These are phyloP conservation scores for Ilex aquifolium DNA, from an alignment of 257 asterid species.

Conservation along the genomic window DNA sequence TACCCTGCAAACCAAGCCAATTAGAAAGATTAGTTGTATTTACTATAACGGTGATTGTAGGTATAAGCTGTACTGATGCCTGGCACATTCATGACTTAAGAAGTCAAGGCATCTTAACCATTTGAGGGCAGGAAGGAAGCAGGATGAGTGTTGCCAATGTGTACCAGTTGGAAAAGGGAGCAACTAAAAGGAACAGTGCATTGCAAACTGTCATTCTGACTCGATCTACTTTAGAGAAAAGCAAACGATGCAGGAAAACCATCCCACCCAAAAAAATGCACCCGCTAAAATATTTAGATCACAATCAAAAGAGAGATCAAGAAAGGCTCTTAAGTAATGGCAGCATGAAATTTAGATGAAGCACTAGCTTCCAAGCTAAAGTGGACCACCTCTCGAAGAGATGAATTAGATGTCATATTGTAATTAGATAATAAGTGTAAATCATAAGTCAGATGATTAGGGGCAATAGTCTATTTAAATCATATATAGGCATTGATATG, in stretches of 20 bases:
- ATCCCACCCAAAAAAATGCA: too few relatives aligned
- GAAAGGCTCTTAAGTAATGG: neutral
- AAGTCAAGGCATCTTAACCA: neutral
- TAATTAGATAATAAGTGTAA: too few relatives aligned
- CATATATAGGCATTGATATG: too few relatives aligned
- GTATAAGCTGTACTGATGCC: conserved; percentile 1
- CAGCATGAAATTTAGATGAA: neutral
- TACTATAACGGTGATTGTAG: neutral
- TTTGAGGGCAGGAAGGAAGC: neutral
- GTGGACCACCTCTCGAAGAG: neutral
- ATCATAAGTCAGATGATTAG: too few relatives aligned
- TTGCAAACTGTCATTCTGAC: too few relatives aligned
- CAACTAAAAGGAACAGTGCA: too few relatives aligned
- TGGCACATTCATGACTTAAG: neutral
- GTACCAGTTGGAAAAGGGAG: too few relatives aligned
- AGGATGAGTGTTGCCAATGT: neutral
- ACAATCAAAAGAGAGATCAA: conserved; percentile 1
- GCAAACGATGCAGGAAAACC: too few relatives aligned
- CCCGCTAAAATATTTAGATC: neutral
- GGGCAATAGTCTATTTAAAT: too few relatives aligned
- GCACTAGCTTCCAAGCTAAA: neutral
- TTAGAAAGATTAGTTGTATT: neutral
- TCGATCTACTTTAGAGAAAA: too few relatives aligned
- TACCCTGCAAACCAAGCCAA: conserved; percentile 60
- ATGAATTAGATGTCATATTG: too few relatives aligned